Conservation (phyloP, 768 basidiomycete genomes). For the Cyclocybe cylindracea region DNA sequence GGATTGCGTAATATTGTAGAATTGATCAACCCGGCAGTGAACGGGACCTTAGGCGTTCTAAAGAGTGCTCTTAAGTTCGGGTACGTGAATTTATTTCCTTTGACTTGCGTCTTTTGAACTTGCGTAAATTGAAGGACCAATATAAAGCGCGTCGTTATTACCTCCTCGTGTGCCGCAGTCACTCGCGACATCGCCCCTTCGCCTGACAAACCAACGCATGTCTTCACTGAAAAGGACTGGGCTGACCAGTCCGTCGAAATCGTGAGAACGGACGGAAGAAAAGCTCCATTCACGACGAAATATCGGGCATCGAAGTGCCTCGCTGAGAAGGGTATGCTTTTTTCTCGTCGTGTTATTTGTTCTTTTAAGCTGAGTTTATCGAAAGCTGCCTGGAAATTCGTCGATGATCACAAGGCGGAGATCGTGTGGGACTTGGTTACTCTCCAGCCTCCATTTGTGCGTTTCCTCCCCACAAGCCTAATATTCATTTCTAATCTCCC, state of each 20-base stretch:
- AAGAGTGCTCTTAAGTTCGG: too few relatives aligned
- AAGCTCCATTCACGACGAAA: conserved; percentile 38
- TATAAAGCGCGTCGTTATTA: conserved; percentile 64
- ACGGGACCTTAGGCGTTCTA: too few relatives aligned
- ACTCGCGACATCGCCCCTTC: conserved; percentile 22
- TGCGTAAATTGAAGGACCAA: neutral
- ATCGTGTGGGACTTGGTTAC: conserved; percentile 53
- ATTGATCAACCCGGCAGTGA: too few relatives aligned
- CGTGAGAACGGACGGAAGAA: conserved; percentile 49
- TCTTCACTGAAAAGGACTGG: conserved; percentile 59
- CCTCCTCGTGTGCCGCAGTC: conserved; percentile 56
- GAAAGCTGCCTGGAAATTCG: conserved; percentile 45
- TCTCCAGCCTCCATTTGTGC: conserved; percentile 53
- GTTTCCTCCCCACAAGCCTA: neutral
- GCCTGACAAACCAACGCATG: conserved; percentile 9
- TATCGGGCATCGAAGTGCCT: conserved; percentile 63
- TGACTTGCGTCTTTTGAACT: too few relatives aligned
- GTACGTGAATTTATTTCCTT: too few relatives aligned
- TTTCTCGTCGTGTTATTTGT: neutral
- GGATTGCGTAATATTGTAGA: too few relatives aligned
- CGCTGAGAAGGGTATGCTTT: conserved; percentile 50
- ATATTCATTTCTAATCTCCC: neutral
- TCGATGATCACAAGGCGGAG: conserved; percentile 35
- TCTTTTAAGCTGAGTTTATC: neutral
- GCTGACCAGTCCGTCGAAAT: conserved; percentile 48